Conservation (phyloP, 1,284 basidiomycete species). For the Ganoderma boninense region DNA sequence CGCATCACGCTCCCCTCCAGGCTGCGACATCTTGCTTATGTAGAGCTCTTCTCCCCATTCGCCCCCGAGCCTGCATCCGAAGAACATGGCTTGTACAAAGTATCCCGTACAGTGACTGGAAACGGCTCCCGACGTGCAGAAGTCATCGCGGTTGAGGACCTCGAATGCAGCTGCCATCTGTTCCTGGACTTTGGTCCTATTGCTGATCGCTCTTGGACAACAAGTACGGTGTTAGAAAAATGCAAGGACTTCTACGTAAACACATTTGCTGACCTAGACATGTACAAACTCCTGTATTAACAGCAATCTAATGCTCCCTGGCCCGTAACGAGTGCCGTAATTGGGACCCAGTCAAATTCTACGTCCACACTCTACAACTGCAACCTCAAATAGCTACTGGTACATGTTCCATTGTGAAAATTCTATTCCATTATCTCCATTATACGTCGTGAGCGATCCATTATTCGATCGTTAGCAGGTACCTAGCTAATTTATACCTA, state of each 20-base stretch:
- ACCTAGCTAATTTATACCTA: too few relatives aligned
- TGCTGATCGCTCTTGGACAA: constrained; percentile 41
- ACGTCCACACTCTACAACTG: too few relatives aligned
- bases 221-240: constrained; percentile 43
- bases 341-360: too few relatives aligned
- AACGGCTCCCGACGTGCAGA: constrained; percentile 21
- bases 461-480: too few relatives aligned
- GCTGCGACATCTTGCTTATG: constrained; percentile 38
- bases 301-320: too few relatives aligned
- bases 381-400: too few relatives aligned
- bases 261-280: constrained; percentile 39
- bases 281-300: constrained; percentile 28
- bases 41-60: constrained; percentile 44
- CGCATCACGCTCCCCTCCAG: too few relatives aligned
- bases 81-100: constrained; percentile 28
- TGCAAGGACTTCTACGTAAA: constrained; percentile 42
- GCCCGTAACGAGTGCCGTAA: too few relatives aligned
- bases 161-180: constrained; percentile 42
- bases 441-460: too few relatives aligned
- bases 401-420: too few relatives aligned
- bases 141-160: constrained; percentile 36
- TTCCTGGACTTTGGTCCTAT: constrained; percentile 28
- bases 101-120: constrained; percentile 28
- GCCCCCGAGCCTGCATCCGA: constrained; percentile 6
- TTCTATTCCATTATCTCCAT: not conserved